Conservation (phyloP, 306 rosid species). For the Senna tora region DNA sequence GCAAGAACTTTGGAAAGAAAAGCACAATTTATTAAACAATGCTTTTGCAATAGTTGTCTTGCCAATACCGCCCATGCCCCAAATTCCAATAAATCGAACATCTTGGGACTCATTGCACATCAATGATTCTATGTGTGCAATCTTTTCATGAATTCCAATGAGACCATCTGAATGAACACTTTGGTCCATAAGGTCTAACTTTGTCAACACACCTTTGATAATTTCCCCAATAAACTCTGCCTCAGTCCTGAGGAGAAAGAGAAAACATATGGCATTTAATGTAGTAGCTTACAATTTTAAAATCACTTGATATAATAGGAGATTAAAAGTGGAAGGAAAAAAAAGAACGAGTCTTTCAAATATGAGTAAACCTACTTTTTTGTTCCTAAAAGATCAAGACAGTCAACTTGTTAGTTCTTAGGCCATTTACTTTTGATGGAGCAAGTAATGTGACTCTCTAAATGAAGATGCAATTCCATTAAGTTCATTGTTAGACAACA, state of each 20-base stretch:
- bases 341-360: too few species aligned
- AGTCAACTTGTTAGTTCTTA: too few species aligned
- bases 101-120: not conserved
- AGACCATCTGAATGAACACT: not conserved
- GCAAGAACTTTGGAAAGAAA: not conserved
- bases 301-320: not conserved
- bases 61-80: not conserved
- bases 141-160: not conserved
- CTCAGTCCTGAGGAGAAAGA: not conserved
- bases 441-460: too few species aligned
- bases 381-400: too few species aligned
- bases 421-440: too few species aligned
- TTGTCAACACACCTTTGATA: not conserved
- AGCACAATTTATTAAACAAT: not conserved
- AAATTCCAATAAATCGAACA: not conserved
- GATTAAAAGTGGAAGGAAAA: too few species aligned
- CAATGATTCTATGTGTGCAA: not conserved
- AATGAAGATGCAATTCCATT: too few species aligned
- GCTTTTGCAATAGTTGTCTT: not conserved
- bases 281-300: not conserved
- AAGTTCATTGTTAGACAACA: too few species aligned
- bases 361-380: too few species aligned
- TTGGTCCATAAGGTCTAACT: not conserved
- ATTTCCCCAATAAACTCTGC: not conserved
- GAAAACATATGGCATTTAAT: not conserved